phyloP scores from a whole-genome alignment of 495 filamentous ascomycete genomes.

The Aspergillus olivimuriae region DNA sequence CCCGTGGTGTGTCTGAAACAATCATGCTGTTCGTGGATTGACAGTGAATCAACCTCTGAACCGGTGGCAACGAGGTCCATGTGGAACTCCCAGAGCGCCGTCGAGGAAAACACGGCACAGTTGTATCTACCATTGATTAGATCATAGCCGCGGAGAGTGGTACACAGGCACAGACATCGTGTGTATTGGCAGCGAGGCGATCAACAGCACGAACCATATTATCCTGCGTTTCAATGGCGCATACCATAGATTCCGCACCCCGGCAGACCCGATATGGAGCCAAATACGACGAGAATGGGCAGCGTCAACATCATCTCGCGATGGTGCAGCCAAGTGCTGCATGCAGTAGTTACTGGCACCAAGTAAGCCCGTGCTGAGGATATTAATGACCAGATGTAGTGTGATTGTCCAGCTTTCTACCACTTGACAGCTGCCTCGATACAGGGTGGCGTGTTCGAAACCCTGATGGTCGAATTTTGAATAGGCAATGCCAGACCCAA shows the following conservation, averaged over 20 bases:
- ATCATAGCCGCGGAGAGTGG: no score
- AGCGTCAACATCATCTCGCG: constrained; percentile 17
- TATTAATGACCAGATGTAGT: constrained; percentile 19
- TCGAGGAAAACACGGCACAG: no score
- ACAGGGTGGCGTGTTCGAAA: not conserved
- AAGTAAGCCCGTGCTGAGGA: constrained; percentile 24
- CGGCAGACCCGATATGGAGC: constrained; percentile 19
- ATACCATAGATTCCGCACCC: not conserved
- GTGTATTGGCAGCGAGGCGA: not conserved
- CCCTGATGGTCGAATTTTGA: no score
- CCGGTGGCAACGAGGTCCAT: no score
- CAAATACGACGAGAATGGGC: constrained; percentile 12
- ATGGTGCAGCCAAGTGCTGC: constrained; percentile 29
- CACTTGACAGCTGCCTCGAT: not conserved
- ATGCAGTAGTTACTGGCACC: constrained; percentile 33
- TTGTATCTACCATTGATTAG: no score
- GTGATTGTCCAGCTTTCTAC: not conserved
- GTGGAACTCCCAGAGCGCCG: no score
- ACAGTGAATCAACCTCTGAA: no score
- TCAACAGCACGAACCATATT: not conserved
- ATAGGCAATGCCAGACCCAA: no score
- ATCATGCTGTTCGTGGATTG: no score
- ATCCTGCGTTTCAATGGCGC: no score
- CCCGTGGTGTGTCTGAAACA: no score
- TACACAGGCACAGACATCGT: no score